Evolutionary conservation across 495 filamentous ascomycete genomes (phyloP), one percentile per base, ranked within the genome.

Genomic region (Xylaria telfairii): DNA sequence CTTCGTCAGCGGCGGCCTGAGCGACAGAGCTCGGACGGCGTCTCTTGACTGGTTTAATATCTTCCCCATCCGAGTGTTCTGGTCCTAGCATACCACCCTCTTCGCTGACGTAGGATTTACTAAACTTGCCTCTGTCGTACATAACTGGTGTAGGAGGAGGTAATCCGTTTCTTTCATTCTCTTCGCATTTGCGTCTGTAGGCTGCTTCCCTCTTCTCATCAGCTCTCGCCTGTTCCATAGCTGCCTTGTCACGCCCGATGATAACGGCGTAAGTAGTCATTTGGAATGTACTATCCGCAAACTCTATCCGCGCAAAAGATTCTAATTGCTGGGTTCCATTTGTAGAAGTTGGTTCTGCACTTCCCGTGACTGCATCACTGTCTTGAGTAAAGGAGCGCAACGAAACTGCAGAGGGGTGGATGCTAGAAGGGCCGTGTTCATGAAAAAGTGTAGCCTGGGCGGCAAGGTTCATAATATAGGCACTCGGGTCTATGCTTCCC

Each of bases 21-120:
- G 72, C 69, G 12, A 41, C 74, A n/a, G 76, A 76, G 42, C 73
- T 76, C 15, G 65, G 71, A 28, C 76, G 75, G 64, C 82, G 78
- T 49, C 79, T 79, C 75, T 82, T 86, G 49, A 68, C 41, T 19
- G 80, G 81, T 1, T 81, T 80, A 1, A 62, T 73, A 76, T 81
- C 73, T 15, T 85, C 82, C 19, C 76, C 82, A 56, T 86, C 82
- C 0, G 83, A 84, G 21, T 69, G 59, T 71, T 85, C 84, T 6
- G 84, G 84, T 1, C 84, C 84, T 51, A 86, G 75, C 82, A 86
- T 85, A 56, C 84, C 84, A 61, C 84, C 84, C 72, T 86, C 83
- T 63, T 84, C 81, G 74, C 84, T 86, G 70, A 86, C 80, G 60
- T 85, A 85, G 69, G 84, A 86, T 76, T 84, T 86, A 77, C 81